Evolutionary conservation across 2,329 filamentous ascomycete species (phyloP).

Genomic region (Penicillium sp.): DNA sequence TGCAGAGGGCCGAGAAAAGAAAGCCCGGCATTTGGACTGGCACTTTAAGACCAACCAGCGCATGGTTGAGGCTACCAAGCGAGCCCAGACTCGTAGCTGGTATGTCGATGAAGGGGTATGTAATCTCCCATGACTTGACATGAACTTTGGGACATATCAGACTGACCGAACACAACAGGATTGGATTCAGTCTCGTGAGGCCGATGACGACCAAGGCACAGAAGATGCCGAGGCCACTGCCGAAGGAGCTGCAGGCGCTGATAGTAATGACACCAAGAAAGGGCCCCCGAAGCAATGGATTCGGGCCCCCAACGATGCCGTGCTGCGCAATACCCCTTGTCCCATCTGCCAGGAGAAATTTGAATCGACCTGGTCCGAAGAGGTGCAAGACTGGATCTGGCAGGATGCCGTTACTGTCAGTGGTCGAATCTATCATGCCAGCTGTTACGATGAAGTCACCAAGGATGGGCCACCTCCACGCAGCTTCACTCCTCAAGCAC

Average conservation of each 20-base stretch:
- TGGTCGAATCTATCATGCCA: slow-evolving; percentile 82
- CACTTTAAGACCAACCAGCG: slow-evolving; percentile 93
- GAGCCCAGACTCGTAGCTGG: slow-evolving; percentile 90
- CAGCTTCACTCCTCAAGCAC: slow-evolving; percentile 39
- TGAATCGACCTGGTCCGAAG: slow-evolving; percentile 86
- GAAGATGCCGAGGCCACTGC: slow-evolving; percentile 42
- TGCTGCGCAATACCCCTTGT: slow-evolving; percentile 74
- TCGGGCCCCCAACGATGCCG: slow-evolving; percentile 76
- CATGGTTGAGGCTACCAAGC: slow-evolving; percentile 80
- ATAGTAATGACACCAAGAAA: slow-evolving; percentile 48
- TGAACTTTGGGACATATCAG: neutral
- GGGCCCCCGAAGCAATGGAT: slow-evolving; percentile 71
- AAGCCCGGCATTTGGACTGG: slow-evolving; percentile 95
- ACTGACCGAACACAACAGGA: slow-evolving; percentile 56
- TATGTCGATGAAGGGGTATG: slow-evolving; percentile 85
- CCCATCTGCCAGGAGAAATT: slow-evolving; percentile 96
- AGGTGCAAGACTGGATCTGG: slow-evolving; percentile 96
- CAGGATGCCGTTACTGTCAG: slow-evolving; percentile 81
- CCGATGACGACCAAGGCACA: slow-evolving; percentile 63
- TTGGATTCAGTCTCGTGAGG: slow-evolving; percentile 85
- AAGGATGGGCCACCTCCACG: slow-evolving; percentile 56
- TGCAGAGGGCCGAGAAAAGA: slow-evolving; percentile 77
- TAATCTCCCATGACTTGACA: slow-evolving; percentile 12
- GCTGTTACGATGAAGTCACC: slow-evolving; percentile 80
- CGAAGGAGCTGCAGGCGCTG: slow-evolving; percentile 42